phyloP scores from a whole-genome alignment of 2,329 filamentous ascomycete species.

The Esteya vermicola region DNA sequence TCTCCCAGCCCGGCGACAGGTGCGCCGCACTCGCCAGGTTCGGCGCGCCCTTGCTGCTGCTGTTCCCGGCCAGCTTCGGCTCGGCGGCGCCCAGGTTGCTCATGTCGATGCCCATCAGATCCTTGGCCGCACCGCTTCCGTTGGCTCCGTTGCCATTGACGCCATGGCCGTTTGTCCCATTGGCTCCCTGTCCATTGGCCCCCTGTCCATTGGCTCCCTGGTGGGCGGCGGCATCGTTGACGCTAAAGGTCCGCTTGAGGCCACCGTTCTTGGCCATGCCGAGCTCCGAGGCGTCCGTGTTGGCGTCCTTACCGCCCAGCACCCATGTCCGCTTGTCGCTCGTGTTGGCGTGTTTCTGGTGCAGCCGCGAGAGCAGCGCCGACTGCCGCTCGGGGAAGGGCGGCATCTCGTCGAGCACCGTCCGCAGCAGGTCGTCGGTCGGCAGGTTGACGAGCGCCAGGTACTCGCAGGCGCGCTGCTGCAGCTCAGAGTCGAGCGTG shows the following conservation, averaged over 20 bases:
- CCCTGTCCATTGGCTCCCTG: conserved; percentile 26
- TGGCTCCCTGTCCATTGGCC: background rate
- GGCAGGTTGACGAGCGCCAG: conserved; percentile 71
- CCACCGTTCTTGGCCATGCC: conserved; percentile 67
- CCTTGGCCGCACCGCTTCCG: conserved; percentile 28
- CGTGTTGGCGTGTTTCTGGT: conserved; percentile 85
- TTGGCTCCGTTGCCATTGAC: background rate
- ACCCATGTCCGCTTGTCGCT: conserved; percentile 97
- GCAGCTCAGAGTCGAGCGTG: conserved; percentile 85
- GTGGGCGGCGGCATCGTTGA: too few species aligned
- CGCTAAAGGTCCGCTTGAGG: conserved; percentile 73
- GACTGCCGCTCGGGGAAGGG: conserved; percentile 93
- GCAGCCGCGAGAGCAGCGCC: conserved; percentile 76
- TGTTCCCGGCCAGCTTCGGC: conserved; percentile 28
- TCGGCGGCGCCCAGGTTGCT: conserved; percentile 40
- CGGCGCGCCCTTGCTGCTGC: conserved; percentile 40
- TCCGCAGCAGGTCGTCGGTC: conserved; percentile 81
- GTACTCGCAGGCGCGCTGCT: conserved; percentile 94
- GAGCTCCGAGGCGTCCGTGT: conserved; percentile 66
- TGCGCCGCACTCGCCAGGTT: conserved; percentile 89
- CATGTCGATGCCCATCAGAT: conserved; percentile 75
- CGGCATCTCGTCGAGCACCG: conserved; percentile 96
- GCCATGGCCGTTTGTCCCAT: background rate
- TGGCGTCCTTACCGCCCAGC: conserved; percentile 91
- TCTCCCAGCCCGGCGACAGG: conserved; percentile 87